phyloP scores from a whole-genome alignment of 75 land plant genomes.

The Cryptomeria japonica region DNA sequence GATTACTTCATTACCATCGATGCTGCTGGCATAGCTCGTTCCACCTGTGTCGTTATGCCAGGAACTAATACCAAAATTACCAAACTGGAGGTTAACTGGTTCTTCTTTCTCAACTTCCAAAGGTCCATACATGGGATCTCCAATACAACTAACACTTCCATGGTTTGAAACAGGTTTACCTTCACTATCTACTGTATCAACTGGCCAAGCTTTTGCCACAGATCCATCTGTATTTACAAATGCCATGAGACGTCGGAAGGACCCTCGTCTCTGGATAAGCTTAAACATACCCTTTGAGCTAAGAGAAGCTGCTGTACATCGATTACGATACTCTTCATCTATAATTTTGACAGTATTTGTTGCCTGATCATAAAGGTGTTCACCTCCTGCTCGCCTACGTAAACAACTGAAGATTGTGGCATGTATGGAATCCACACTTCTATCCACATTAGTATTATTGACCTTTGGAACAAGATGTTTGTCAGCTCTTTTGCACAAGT shows the following conservation, averaged over 20 bases:
- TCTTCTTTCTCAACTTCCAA: slow-evolving; percentile 32
- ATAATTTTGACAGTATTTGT: slow-evolving; percentile 77
- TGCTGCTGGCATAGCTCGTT: slow-evolving; percentile 66
- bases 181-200: slow-evolving; percentile 8
- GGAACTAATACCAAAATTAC: slow-evolving; percentile 86
- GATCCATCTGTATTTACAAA: slow-evolving; percentile 87
- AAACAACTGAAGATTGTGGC: slow-evolving; percentile 89
- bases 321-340: slow-evolving; percentile 82
- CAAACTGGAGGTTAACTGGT: slow-evolving; percentile 88
- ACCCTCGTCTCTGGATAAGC: slow-evolving; percentile 21
- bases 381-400: slow-evolving; percentile 71
- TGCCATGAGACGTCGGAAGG: slow-evolving; percentile 84
- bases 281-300: slow-evolving; percentile 93
- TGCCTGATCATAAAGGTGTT: slow-evolving; percentile 70
- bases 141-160: slow-evolving; percentile 11
- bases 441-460: slow-evolving; percentile 67
- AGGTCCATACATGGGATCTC: slow-evolving; percentile 36
- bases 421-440: slow-evolving; percentile 94
- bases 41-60: slow-evolving; percentile 75
- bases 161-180: background rate
- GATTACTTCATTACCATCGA: slow-evolving; percentile 50
- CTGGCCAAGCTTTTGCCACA: slow-evolving; percentile 90
- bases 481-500: slow-evolving; percentile 83
- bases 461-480: slow-evolving; percentile 68
- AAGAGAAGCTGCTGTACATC: slow-evolving; percentile 75